Evolutionary conservation across 768 basidiomycete genomes (phyloP).

Genomic region (Trametes elegans): DNA sequence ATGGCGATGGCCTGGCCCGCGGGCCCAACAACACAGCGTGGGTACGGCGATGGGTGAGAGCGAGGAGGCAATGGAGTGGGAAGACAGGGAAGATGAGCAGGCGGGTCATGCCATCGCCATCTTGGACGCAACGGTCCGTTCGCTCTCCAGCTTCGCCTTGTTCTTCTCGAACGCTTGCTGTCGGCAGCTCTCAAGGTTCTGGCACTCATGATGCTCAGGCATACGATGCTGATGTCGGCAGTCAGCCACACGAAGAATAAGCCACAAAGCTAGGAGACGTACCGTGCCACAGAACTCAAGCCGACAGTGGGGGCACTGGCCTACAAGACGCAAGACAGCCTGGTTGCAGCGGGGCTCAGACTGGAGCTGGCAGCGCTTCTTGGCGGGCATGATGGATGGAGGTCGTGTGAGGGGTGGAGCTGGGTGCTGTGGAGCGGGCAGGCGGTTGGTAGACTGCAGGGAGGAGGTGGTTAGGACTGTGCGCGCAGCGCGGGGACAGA

Average conservation of each 20-base stretch:
- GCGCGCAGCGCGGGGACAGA: too few relatives aligned
- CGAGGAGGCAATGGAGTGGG: constrained; percentile 2
- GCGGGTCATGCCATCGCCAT: constrained; percentile 67
- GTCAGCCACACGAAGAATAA: constrained; percentile 4
- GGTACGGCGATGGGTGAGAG: constrained; percentile 4
- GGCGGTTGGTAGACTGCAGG: neutral
- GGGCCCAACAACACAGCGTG: constrained; percentile 8
- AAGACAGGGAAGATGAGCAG: constrained; percentile 16
- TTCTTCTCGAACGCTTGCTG: constrained; percentile 87
- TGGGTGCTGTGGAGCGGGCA: too few relatives aligned
- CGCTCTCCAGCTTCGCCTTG: constrained; percentile 84
- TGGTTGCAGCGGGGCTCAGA: constrained; percentile 62
- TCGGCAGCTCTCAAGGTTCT: constrained; percentile 78
- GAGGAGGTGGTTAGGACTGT: too few relatives aligned
- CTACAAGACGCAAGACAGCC: constrained; percentile 80
- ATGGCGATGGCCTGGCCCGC: constrained; percentile 21
- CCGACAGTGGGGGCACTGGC: constrained; percentile 80
- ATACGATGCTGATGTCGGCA: constrained; percentile 78
- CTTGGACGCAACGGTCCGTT: constrained; percentile 84
- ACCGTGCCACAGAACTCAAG: constrained; percentile 76
- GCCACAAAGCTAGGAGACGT: constrained; percentile 31
- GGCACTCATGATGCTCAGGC: constrained; percentile 85
- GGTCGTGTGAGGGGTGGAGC: constrained; percentile 24
- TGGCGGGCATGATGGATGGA: constrained; percentile 59
- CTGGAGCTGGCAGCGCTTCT: constrained; percentile 84